Base-by-base conservation (phyloP, 108 stramenopile genomes). In the Nannochloropsis salina region DNA sequence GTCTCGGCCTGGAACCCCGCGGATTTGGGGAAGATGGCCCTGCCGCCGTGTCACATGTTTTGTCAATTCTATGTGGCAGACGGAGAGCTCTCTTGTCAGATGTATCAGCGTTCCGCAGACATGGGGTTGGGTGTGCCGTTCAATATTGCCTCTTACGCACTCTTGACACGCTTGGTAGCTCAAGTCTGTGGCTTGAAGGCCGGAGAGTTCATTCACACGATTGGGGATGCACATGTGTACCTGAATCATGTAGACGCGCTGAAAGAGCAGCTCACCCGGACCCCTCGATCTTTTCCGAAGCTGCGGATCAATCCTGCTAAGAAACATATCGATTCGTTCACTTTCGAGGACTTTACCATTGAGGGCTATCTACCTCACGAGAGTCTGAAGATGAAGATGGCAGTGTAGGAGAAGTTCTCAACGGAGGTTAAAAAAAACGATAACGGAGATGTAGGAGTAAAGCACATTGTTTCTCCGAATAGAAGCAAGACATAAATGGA, bases 61-160 rank as follows among this genome's bases (percentile, higher is more conserved):
- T 96, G 95, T 86, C 99, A 99, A 90, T 99, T 99, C 85, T 99
- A 97, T 90, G 98, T 95, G 82, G 93, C 93, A 12, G 93, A 94
- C 85, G 96, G 97, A 51, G 98, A 98, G 91, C 91, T 99, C 9
- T 95, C 95, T 21, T 98, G 97, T 90, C 99, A 97, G 87, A 98
- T 99, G 99, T 99, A 99, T 89, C 99, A 99, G 90, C 95, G 99
- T n/a, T 95, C 94, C 84, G 99, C 97, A 9, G 99, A 99, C 90
- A 98, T 99, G 96, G 99, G 99, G 11, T 92, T 99, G 41, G 99
- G 99, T 1, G 99, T 99, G 41, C 99, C 99, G 20, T 99, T 99
- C 92, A 99, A 99, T 92, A 99, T 99, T 92, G 99, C 99, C 1
- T 95, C 94, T 31, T 99, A 99, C 88, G 94, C 97, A 9, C 92